Evolutionary conservation across 2,329 filamentous ascomycete genomes (phyloP).

Genomic region (Microsporum ferrugineum): DNA sequence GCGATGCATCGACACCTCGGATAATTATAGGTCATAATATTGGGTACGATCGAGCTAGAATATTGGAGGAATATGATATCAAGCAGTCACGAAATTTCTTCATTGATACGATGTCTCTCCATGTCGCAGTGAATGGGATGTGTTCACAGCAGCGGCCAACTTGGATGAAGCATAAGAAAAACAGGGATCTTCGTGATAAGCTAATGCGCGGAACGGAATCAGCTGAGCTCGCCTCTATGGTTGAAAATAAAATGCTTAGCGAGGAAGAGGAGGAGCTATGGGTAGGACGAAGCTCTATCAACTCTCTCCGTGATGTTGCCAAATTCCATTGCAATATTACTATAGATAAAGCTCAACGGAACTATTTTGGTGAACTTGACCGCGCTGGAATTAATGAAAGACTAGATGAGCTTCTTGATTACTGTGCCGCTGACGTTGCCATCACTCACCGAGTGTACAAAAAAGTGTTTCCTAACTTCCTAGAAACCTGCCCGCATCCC

Average conservation of each 20-base stretch:
- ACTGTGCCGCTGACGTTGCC: conserved; percentile 87
- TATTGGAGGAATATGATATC: conserved; percentile 79
- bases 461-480: conserved; percentile 80
- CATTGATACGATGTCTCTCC: conserved; percentile 94
- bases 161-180: conserved; percentile 96
- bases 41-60: conserved; percentile 81
- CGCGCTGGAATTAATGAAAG: conserved; percentile 57
- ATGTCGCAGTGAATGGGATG: conserved; percentile 98
- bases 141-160: conserved; percentile 91
- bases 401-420: conserved; percentile 74
- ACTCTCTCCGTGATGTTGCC: conserved; percentile 88
- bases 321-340: conserved; percentile 88
- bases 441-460: conserved; percentile 92
- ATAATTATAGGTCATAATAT: conserved; percentile 91
- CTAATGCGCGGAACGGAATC: conserved; percentile 61
- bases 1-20: conserved; percentile 59
- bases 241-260: conserved; percentile 54
- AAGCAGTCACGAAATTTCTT: conserved; percentile 75
- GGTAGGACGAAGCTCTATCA: conserved; percentile 89
- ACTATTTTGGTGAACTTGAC: conserved; percentile 76
- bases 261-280: conserved; percentile 91
- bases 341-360: conserved; percentile 78
- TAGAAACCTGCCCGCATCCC: conserved; percentile 84
- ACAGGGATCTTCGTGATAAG: conserved; percentile 68
- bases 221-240: conserved; percentile 56